Percentiles rank a stretch among this genome's conserved stretches.
Conservation (phyloP, 2,329 filamentous ascomycete species). For the Pseudocercospora fuligena region DNA sequence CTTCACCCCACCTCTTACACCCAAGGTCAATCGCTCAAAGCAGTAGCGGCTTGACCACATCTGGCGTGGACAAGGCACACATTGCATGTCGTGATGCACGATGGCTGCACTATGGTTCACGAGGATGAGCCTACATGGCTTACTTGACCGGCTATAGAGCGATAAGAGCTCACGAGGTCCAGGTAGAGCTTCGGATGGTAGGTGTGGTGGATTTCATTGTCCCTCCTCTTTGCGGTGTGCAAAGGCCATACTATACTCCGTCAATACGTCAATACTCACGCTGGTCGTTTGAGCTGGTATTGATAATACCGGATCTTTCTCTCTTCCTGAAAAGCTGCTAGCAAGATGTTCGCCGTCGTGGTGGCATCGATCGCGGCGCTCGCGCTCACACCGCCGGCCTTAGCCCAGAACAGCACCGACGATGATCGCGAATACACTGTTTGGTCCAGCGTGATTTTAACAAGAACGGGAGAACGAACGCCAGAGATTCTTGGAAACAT, state of each 20-base stretch:
- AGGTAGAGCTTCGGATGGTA: neutral
- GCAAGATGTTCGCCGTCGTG: constrained; percentile 31
- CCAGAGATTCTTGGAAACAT: constrained; percentile 46
- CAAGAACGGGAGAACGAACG: constrained; percentile 60
- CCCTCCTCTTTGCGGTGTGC: neutral
- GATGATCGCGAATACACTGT: constrained; percentile 39
- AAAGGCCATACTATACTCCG: neutral
- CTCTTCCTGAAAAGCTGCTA: neutral
- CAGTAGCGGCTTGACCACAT: constrained; percentile 9
- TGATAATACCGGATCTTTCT: neutral
- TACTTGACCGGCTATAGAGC: constrained; percentile 6
- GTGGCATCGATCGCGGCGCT: constrained; percentile 26
- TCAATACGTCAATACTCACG: neutral
- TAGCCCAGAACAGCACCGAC: constrained; percentile 23
- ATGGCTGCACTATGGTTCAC: constrained; percentile 11
- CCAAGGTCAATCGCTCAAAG: neutral
- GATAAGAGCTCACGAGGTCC: constrained; percentile 31
- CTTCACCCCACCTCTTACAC: constrained; percentile 11
- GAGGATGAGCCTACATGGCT: constrained; percentile 4
- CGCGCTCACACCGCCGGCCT: constrained; percentile 27
- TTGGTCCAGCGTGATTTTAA: constrained; percentile 59
- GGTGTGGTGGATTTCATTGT: neutral
- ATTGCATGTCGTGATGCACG: constrained; percentile 13
- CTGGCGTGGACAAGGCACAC: constrained; percentile 12
- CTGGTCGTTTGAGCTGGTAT: constrained; percentile 13